Percentiles rank a stretch among this genome's conserved stretches.
Conservation (phyloP, 2,329 filamentous ascomycete species). For the Niveomyces coronatus region DNA sequence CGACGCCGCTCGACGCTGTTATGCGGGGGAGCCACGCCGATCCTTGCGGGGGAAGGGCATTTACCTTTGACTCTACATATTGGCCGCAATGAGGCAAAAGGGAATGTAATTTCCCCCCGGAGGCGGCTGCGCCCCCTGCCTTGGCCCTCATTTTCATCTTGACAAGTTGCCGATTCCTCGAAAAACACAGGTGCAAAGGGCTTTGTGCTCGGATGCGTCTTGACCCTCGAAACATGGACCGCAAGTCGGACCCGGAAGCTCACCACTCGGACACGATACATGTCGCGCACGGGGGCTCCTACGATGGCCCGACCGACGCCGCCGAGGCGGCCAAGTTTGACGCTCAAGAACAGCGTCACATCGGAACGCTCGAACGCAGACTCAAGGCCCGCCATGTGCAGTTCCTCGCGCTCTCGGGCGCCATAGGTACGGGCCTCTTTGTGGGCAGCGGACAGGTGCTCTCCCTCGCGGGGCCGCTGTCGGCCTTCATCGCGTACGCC, state of each 20-base stretch:
- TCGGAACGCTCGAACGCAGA: conserved; percentile 26
- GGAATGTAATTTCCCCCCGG: background rate
- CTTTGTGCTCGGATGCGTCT: no score
- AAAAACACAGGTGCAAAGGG: no score
- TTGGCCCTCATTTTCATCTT: no score
- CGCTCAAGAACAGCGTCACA: conserved; percentile 18
- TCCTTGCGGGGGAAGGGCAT: background rate
- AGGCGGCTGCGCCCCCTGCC: no score
- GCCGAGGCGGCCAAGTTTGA: conserved; percentile 5
- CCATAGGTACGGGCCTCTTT: conserved; percentile 35
- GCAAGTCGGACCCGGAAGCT: background rate
- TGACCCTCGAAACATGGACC: no score
- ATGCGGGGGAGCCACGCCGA: background rate
- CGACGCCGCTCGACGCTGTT: no score
- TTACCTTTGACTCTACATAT: background rate
- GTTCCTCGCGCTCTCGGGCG: conserved; percentile 31
- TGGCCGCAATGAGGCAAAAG: background rate
- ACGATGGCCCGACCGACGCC: background rate
- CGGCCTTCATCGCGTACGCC: conserved; percentile 30
- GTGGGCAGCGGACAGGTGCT: conserved; percentile 33
- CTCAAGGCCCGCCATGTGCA: conserved; percentile 32
- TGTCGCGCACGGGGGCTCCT: background rate
- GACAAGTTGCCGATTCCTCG: no score
- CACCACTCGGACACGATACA: conserved; percentile 4
- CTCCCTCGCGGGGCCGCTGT: conserved; percentile 31